Base-by-base conservation (phyloP, 352 stramenopile species). In the Phytophthora kernoviae region DNA sequence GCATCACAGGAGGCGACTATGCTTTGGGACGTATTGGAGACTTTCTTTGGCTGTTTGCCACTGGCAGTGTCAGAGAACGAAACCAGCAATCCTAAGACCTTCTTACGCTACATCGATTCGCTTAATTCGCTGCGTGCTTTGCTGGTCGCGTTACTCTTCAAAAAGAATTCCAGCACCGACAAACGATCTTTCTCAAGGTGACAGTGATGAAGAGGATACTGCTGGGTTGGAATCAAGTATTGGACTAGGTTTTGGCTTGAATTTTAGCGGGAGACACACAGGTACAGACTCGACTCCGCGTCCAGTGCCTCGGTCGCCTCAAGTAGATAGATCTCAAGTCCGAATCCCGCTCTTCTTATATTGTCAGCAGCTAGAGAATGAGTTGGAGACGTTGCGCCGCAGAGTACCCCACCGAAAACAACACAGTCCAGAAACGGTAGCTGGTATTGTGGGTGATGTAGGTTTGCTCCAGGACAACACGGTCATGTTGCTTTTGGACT, bases 21-120 rank as follows among this genome's bases (percentile, higher is more conserved):
- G 54, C 66, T 91, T 4, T 84, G 70, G 66, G 55, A 75, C n/a
- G 72, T 91, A 7, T 59, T 93, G 7, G 79, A 93, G 21, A 85
- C 77, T 24, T 75, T 93, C 32, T 90, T 93, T 33, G 57, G 68
- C 20, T 81, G 69, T 33, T 52, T 93, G 0, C 81, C 84, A 20
- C 59, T 85, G 10, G 68, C 89, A 11, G 52, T 90, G 2, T 65
- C 70, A 0, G 77, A 89, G 27, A 48, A 24, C 27, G 77, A 91
- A 15, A 46, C 62, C 15, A 36, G 9, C 30, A 66, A 9, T 22
- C 63, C 73, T 2, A 90, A 88, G 50, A 55, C 32, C 24, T 75
- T 88, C 43, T 60, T 81, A 12, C 74, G 78, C 24, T 90, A 88
- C 55, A 24, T 88, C 5, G 72, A 88, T 37, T 72, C 81, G 6